These are phyloP conservation scores for Casuarina glauca DNA, from an alignment of 306 rosid genomes.

Conservation along the genomic window DNA sequence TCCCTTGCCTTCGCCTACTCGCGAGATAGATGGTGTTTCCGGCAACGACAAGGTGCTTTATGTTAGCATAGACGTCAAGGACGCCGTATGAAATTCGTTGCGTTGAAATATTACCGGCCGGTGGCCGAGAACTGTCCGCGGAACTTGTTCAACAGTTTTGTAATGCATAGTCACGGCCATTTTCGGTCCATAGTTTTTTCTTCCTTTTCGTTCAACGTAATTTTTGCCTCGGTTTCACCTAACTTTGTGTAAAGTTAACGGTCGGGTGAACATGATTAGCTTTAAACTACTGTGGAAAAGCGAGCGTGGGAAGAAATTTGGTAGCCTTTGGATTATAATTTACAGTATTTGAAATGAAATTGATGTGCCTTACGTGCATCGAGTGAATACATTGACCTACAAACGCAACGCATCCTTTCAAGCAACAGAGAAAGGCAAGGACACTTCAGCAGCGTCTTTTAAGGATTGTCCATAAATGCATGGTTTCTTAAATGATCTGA, in stretches of 20 bases:
- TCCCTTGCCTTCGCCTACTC: constrained; percentile 46
- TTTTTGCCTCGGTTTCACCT: not conserved
- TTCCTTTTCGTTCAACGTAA: not conserved
- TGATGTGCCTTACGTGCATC: not conserved
- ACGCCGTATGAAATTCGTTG: not conserved
- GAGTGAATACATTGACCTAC: too few species aligned
- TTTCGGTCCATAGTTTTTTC: too few species aligned
- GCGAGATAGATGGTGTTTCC: not conserved
- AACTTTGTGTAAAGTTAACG: not conserved
- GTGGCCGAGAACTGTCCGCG: not conserved
- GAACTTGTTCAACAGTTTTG: not conserved
- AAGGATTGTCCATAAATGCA: too few species aligned
- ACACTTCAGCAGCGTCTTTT: too few species aligned
- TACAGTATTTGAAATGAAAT: not conserved
- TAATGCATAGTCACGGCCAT: not conserved
- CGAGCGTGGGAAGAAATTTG: not conserved
- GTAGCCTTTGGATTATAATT: not conserved
- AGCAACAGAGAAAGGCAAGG: too few species aligned
- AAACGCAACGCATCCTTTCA: too few species aligned
- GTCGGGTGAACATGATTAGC: not conserved
- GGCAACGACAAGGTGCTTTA: not conserved
- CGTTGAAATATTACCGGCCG: too few species aligned
- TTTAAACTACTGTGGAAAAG: not conserved
- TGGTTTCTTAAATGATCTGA: too few species aligned
- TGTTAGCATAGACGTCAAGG: not conserved